Conservation (phyloP, 2,329 filamentous ascomycete species). For the Aspergillus caelatus region DNA sequence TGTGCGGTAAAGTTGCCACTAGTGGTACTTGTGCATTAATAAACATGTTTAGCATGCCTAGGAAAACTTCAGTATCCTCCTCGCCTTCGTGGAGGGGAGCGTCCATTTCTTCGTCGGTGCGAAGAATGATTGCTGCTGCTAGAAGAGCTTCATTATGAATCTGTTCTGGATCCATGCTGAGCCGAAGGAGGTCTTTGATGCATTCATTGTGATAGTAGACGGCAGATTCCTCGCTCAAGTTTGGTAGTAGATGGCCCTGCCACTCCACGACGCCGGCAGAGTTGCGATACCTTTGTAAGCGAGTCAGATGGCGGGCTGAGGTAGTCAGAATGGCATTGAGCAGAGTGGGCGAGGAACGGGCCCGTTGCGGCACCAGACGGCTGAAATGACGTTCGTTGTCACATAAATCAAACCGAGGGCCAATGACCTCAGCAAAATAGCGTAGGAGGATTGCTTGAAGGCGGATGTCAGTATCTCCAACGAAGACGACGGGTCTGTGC, state of each 20-base stretch:
- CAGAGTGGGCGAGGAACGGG: constrained; percentile 44
- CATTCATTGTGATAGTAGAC: constrained; percentile 47
- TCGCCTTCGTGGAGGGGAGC: constrained; percentile 26
- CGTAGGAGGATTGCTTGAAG: constrained; percentile 12
- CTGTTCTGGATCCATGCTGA: constrained; percentile 40
- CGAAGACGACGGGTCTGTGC: neutral
- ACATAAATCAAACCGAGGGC: constrained; percentile 43
- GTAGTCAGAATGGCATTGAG: constrained; percentile 43
- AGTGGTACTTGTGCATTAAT: constrained; percentile 23
- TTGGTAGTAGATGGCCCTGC: constrained; percentile 29
- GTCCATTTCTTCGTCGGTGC: constrained; percentile 47
- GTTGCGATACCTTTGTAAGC: constrained; percentile 29
- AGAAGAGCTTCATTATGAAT: constrained; percentile 42
- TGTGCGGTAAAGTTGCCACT: neutral
- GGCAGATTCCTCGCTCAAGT: constrained; percentile 39
- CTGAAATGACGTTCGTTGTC: constrained; percentile 47
- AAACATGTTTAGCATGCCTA: constrained; percentile 25
- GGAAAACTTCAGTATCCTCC: constrained; percentile 24
- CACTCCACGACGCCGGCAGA: constrained; percentile 22
- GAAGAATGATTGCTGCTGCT: constrained; percentile 41
- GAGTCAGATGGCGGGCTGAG: constrained; percentile 42
- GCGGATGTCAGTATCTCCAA: constrained; percentile 1
- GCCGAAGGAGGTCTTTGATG: constrained; percentile 43
- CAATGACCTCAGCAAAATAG: constrained; percentile 10
- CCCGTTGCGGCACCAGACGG: constrained; percentile 45